phyloP scores from a whole-genome alignment of 768 basidiomycete genomes.

The Cyclocybe aegerita region DNA sequence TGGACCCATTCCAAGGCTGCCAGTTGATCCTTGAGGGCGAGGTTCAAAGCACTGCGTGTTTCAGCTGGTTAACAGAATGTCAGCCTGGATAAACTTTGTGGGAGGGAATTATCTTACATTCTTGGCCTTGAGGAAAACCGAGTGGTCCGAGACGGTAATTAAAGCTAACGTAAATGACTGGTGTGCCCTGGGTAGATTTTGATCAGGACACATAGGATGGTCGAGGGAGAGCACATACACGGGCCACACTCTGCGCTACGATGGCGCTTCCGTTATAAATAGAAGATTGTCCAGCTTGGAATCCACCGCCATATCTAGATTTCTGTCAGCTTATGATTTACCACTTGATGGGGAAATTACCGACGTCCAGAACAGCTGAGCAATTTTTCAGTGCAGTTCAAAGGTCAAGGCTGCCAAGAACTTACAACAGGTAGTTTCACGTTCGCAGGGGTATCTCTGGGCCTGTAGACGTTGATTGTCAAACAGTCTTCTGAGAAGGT shows the following conservation, averaged over 20 bases:
- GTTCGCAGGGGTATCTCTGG: slow-evolving; percentile 29
- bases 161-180: slow-evolving; percentile 40
- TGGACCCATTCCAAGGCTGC: slow-evolving; percentile 56
- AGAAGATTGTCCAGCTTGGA: slow-evolving; percentile 23
- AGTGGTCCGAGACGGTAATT: slow-evolving; percentile 45
- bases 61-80: slow-evolving; percentile 23
- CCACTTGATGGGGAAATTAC: neutral
- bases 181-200: slow-evolving; percentile 30
- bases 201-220: neutral
- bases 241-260: slow-evolving; percentile 34
- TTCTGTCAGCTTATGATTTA: neutral
- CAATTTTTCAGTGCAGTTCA: slow-evolving; percentile 17
- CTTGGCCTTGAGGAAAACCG: slow-evolving; percentile 41
- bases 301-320: slow-evolving; percentile 35
- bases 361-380: slow-evolving; percentile 40
- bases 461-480: slow-evolving; percentile 57
- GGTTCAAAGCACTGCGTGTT: slow-evolving; percentile 36
- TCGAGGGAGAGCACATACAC: slow-evolving; percentile 21
- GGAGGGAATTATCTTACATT: slow-evolving; percentile 19
- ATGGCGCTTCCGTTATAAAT: slow-evolving; percentile 32
- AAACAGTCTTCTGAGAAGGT: slow-evolving; percentile 57
- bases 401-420: neutral
- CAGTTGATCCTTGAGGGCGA: slow-evolving; percentile 46
- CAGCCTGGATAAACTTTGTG: neutral
- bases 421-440: slow-evolving; percentile 39